A percentile compares a stretch with the other conserved stretches of the same genome.
These are phyloP conservation scores for Mortierella polycephala DNA, from an alignment of 371 early-diverging fungal species.

Conservation along the genomic window DNA sequence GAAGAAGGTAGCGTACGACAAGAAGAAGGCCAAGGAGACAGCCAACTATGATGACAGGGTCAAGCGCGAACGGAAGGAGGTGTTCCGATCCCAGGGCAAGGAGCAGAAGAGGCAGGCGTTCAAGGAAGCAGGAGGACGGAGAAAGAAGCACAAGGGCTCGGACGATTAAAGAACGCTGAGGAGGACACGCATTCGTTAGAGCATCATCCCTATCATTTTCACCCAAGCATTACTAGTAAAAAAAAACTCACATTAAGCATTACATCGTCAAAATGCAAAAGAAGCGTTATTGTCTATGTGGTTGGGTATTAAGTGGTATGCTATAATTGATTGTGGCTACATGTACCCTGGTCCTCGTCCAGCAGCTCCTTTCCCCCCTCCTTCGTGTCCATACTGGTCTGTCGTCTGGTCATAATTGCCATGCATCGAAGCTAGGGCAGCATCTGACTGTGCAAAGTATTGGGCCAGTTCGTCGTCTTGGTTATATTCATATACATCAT, in stretches of 20 bases:
- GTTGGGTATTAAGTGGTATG: background rate
- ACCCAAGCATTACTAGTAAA: background rate
- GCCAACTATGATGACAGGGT: constrained; percentile 53
- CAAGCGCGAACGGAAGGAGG: constrained; percentile 53
- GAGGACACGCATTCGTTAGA: background rate
- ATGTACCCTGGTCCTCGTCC: constrained; percentile 13
- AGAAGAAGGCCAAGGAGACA: constrained; percentile 72
- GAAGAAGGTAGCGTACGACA: constrained; percentile 56
- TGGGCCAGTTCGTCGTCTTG: constrained; percentile 50
- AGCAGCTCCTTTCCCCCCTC: constrained; percentile 1
- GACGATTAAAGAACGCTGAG: constrained; percentile 27
- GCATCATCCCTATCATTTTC: constrained; percentile 10
- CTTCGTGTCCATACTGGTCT: constrained; percentile 24
- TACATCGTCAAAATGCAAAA: too few species aligned
- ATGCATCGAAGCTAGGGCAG: constrained; percentile 18
- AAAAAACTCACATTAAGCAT: background rate
- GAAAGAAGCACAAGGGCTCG: constrained; percentile 42
- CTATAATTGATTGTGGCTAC: too few species aligned
- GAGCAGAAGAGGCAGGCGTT: constrained; percentile 48
- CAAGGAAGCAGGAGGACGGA: constrained; percentile 49
- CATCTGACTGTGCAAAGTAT: constrained; percentile 52
- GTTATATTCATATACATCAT: constrained; percentile 45
- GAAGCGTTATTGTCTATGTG: constrained; percentile 6
- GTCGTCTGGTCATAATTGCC: constrained; percentile 10
- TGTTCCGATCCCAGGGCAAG: constrained; percentile 48